Conservation (phyloP, 768 basidiomycete species). For the Phallus indusiatus region DNA sequence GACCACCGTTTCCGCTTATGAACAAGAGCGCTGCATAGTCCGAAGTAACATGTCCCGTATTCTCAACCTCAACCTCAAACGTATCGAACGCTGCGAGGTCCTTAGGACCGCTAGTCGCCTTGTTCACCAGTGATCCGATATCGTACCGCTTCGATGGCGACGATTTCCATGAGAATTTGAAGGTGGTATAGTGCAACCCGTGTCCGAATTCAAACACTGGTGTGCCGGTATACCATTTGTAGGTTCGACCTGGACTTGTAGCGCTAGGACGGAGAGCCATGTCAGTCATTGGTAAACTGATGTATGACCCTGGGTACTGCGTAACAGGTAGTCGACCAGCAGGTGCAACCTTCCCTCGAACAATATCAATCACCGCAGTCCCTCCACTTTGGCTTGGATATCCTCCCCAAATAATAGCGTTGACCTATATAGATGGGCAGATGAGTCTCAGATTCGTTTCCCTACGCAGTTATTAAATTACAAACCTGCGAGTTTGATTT, state of each 20-base stretch:
- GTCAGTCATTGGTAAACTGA: constrained; percentile 46
- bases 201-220: constrained; percentile 46
- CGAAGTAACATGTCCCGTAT: constrained; percentile 38
- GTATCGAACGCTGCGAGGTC: constrained; percentile 41
- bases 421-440: constrained; percentile 27
- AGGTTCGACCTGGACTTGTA: constrained; percentile 45
- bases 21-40: constrained; percentile 51
- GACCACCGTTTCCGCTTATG: constrained; percentile 37
- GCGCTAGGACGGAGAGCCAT: constrained; percentile 43
- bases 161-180: constrained; percentile 31
- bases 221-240: constrained; percentile 45
- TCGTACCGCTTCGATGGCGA: constrained; percentile 28
- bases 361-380: constrained; percentile 41
- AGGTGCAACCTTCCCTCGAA: constrained; percentile 42
- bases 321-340: constrained; percentile 46
- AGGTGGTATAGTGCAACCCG: constrained; percentile 47
- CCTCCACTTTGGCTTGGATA: constrained; percentile 51
- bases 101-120: constrained; percentile 15
- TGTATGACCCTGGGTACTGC: constrained; percentile 43
- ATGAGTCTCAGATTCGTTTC: neutral
- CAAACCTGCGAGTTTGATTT: constrained; percentile 33
- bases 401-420: constrained; percentile 46
- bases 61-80: constrained; percentile 38
- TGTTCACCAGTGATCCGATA: constrained; percentile 30
- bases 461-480: neutral